phyloP scores from a whole-genome alignment of 345 rosid species.

The Linum trigynum region DNA sequence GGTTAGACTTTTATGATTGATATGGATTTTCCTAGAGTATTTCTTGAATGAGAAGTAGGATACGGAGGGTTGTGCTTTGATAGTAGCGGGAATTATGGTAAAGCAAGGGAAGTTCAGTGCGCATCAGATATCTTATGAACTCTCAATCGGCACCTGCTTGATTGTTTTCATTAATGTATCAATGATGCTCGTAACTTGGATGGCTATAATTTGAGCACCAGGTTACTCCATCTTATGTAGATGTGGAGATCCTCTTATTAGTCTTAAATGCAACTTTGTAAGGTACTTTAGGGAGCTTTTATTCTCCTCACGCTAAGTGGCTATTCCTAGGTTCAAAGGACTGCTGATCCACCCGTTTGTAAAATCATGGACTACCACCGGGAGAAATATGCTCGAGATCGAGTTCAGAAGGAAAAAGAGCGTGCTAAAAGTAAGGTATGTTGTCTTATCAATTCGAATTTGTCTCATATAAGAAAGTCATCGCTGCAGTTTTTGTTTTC shows the following conservation, averaged over 20 bases:
- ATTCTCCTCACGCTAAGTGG: neutral
- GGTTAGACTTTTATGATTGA: too few species aligned
- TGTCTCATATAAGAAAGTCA: neutral
- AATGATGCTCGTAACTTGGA: neutral
- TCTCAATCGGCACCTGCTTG: too few species aligned
- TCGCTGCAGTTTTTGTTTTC: neutral
- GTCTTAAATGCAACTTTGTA: neutral
- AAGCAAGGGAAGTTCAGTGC: too few species aligned
- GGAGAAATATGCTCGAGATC: constrained; percentile 27
- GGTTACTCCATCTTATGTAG: neutral
- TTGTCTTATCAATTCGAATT: neutral
- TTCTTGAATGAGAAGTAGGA: too few species aligned
- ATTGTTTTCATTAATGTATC: neutral
- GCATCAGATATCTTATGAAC: too few species aligned
- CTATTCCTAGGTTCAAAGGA: constrained; percentile 37
- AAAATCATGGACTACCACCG: constrained; percentile 46
- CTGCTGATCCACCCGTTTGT: constrained; percentile 51
- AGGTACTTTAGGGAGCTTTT: neutral
- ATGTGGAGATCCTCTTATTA: neutral
- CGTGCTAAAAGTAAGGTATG: constrained; percentile 49
- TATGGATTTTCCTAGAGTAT: too few species aligned
- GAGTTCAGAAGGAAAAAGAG: constrained; percentile 33
- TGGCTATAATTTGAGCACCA: neutral
- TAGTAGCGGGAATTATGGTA: too few species aligned
- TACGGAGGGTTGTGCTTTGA: too few species aligned